phyloP scores from a whole-genome alignment of 805 yeast species.

The Middelhovenomyces tepae region DNA sequence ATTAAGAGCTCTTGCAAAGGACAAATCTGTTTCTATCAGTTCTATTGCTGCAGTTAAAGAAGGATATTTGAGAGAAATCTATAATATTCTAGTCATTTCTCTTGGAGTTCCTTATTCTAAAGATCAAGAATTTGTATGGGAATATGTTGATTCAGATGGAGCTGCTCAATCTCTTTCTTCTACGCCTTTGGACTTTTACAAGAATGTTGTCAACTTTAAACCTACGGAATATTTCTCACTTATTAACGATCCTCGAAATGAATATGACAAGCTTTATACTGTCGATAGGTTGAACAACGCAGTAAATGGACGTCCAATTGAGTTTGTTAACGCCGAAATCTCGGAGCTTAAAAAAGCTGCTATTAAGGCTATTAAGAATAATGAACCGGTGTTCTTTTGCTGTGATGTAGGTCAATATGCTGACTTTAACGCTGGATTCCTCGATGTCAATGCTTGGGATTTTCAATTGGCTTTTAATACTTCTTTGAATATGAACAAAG shows the following conservation, averaged over 20 bases:
- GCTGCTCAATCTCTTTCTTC: conserved; percentile 39
- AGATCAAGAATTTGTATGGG: conserved; percentile 61
- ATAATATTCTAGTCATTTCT: conserved; percentile 55
- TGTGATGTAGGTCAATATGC: conserved; percentile 79
- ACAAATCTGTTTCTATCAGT: conserved; percentile 28
- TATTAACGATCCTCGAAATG: conserved; percentile 77
- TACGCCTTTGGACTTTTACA: conserved; percentile 60
- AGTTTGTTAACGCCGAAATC: conserved; percentile 61
- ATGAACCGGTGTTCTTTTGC: conserved; percentile 81
- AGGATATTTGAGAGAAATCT: conserved; percentile 51
- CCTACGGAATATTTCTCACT: conserved; percentile 50
- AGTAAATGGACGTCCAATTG: conserved; percentile 57
- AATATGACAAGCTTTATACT: conserved; percentile 50
- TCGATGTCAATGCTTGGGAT: conserved; percentile 65
- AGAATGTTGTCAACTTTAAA: conserved; percentile 44
- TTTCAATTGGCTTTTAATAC: conserved; percentile 39
- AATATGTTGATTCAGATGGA: conserved; percentile 64
- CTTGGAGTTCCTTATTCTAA: conserved; percentile 78
- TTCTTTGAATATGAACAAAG: conserved; percentile 44
- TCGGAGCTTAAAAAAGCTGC: conserved; percentile 51
- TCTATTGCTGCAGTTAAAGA: conserved; percentile 30
- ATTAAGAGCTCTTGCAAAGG: conserved; percentile 44
- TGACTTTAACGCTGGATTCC: conserved; percentile 55
- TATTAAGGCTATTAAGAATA: conserved; percentile 56
- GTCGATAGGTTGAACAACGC: conserved; percentile 73